Conservation (phyloP, 768 basidiomycete species). For the Leccinum aurantiacum region DNA sequence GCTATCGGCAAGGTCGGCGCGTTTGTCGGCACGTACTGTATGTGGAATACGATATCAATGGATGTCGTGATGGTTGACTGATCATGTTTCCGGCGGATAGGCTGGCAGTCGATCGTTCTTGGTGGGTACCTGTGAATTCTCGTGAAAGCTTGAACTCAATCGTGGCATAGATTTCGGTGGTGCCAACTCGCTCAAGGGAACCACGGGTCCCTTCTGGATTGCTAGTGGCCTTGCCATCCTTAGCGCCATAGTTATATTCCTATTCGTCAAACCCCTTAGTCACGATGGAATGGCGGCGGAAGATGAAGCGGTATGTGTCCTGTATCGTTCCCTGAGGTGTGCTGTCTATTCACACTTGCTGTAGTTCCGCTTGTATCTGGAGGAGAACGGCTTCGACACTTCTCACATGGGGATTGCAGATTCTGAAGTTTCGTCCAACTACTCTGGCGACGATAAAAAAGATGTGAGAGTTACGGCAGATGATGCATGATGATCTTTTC, state of each 20-base stretch:
- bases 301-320: slow-evolving; percentile 55
- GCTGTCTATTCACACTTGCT: background rate
- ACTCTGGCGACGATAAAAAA: slow-evolving; percentile 22
- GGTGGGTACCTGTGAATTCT: slow-evolving; percentile 36
- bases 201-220: slow-evolving; percentile 88
- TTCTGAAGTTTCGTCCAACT: slow-evolving; percentile 24
- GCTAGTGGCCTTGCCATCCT: slow-evolving; percentile 82
- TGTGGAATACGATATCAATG: slow-evolving; percentile 23
- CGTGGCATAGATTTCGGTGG: slow-evolving; percentile 59
- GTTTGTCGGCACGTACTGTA: slow-evolving; percentile 80
- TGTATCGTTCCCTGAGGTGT: background rate
- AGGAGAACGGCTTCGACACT: slow-evolving; percentile 76
- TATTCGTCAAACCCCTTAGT: slow-evolving; percentile 72
- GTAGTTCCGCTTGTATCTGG: slow-evolving; percentile 82
- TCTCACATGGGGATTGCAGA: slow-evolving; percentile 60
- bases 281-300: slow-evolving; percentile 80
- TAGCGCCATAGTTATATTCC: slow-evolving; percentile 68
- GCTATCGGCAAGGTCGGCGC: slow-evolving; percentile 86
- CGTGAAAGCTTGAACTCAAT: background rate
- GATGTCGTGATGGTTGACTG: slow-evolving; percentile 1
- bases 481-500: slow-evolving; percentile 1
- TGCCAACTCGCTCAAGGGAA: slow-evolving; percentile 47
- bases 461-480: slow-evolving; percentile 10
- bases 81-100: slow-evolving; percentile 32
- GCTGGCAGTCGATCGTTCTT: slow-evolving; percentile 64